Base-by-base conservation (phyloP, 2,329 filamentous ascomycete species). In the Cladophialophora psammophila region DNA sequence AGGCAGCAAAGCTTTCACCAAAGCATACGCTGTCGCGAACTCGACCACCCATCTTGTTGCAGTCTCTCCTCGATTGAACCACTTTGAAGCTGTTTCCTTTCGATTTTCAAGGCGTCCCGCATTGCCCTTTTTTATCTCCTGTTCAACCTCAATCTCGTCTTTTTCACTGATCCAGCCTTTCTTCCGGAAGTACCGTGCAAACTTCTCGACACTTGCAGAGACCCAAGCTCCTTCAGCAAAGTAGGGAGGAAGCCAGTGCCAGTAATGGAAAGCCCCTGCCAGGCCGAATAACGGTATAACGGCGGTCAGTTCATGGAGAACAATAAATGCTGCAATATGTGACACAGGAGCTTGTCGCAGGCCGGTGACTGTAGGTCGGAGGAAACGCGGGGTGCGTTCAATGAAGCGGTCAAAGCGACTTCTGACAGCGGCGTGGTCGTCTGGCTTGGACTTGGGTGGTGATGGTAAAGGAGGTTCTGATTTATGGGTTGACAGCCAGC, bases 301-400 rank as follows among this genome's bases (percentile, higher is more conserved):
- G 9, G 95, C 94, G 0, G 95, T 98, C 53, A 97, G 77, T 79
- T 99, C 95, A 81, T 99, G 95, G 0, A 99, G 85, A 45, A 97
- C 82, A 10, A 98, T 83, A 78, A 99, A 99, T 0, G 94, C 90
- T 1, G 90, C 87, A 50, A 96, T 84, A 79, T 97, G 93, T 0
- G 92, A 92, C 53, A 93, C 79, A 0, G 95, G 95, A 0, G 93
- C 93, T 63, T 86, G 84, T 65, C 89, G 87, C 2, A 99, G 86
- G 0, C 58, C 66, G 8, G 58, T 63, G 18, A 73, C 58, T 10
- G 68, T 66, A 26, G 66, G 68, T 34, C 64, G 65, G 10, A 72
- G 66, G 55, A 71, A 70, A 32, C 60, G 64, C 13, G 72, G 72
- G 34, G 66, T 71, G 26, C 69, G 69, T 42, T 67, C 63, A 35